phyloP scores from a whole-genome alignment of 768 basidiomycete genomes.

The Boletus tomentosulus region DNA sequence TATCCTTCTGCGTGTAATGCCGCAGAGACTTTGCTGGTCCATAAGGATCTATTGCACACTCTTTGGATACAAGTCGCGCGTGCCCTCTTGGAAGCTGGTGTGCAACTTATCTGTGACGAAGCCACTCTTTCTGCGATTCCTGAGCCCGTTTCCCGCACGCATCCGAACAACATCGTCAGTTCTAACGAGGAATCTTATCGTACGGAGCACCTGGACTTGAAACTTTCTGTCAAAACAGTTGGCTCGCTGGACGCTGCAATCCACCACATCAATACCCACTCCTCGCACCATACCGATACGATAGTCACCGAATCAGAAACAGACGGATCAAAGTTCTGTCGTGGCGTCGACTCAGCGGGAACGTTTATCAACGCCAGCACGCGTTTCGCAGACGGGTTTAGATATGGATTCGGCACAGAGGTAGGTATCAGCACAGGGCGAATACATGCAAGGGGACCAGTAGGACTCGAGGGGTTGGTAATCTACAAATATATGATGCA shows the following conservation, averaged over 20 bases:
- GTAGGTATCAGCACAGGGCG: slow-evolving; percentile 96
- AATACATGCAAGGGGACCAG: slow-evolving; percentile 95
- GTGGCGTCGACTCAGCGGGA: slow-evolving; percentile 87
- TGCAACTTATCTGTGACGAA: slow-evolving; percentile 78
- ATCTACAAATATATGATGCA: slow-evolving; percentile 95
- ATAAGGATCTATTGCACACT: slow-evolving; percentile 63
- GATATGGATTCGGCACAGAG: slow-evolving; percentile 97
- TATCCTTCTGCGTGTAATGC: slow-evolving; percentile 98
- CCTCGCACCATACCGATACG: slow-evolving; percentile 91
- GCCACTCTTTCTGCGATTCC: slow-evolving; percentile 55
- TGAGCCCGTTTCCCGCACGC: slow-evolving; percentile 31
- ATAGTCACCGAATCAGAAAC: slow-evolving; percentile 80
- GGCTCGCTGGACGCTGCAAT: slow-evolving; percentile 74
- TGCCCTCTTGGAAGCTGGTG: slow-evolving; percentile 62
- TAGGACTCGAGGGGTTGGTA: slow-evolving; percentile 88
- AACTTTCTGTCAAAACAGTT: slow-evolving; percentile 74
- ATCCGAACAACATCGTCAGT: slow-evolving; percentile 46
- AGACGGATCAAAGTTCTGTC: slow-evolving; percentile 69
- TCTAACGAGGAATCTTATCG: slow-evolving; percentile 65
- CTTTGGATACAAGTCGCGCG: slow-evolving; percentile 80
- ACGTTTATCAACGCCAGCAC: slow-evolving; percentile 95
- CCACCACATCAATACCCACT: slow-evolving; percentile 85
- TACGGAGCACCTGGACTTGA: slow-evolving; percentile 86
- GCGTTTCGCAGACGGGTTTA: slow-evolving; percentile 92
- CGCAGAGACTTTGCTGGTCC: slow-evolving; percentile 84